Conservation (phyloP, 352 stramenopile genomes). For the Phytophthora ohioensis region DNA sequence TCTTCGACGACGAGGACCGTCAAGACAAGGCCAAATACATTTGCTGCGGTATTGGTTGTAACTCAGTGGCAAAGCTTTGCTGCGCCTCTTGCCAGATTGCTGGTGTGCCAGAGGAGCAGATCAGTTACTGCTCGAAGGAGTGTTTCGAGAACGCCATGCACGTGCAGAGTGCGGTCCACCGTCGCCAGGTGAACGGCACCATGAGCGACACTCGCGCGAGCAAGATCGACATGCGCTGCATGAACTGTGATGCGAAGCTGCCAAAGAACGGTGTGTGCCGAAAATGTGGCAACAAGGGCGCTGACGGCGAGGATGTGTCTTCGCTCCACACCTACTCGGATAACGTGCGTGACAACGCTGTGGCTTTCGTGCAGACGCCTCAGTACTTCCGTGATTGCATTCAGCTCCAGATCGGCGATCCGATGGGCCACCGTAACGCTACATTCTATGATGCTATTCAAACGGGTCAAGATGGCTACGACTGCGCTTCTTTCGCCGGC, state of each 20-base stretch:
- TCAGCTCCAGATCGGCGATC: constrained; percentile 85
- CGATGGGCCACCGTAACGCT: constrained; percentile 82
- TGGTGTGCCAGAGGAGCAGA: constrained; percentile 81
- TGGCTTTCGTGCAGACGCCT: constrained; percentile 85
- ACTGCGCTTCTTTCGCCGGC: constrained; percentile 84
- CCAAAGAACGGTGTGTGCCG: constrained; percentile 78
- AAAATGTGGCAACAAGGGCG: constrained; percentile 64
- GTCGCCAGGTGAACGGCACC: constrained; percentile 84
- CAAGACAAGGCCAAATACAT: constrained; percentile 81
- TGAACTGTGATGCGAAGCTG: constrained; percentile 78
- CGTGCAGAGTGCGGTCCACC: constrained; percentile 77
- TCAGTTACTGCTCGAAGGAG: constrained; percentile 90
- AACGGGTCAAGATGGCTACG: constrained; percentile 87
- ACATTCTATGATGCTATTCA: constrained; percentile 91
- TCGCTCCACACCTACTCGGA: constrained; percentile 84
- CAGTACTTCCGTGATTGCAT: constrained; percentile 90
- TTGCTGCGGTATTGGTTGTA: constrained; percentile 80
- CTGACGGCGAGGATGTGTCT: constrained; percentile 58
- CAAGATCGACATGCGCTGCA: constrained; percentile 82
- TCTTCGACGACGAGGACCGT: constrained; percentile 82
- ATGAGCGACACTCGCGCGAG: constrained; percentile 71
- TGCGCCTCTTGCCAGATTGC: constrained; percentile 88
- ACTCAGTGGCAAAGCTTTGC: constrained; percentile 82
- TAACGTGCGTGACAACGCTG: constrained; percentile 76
- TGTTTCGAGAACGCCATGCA: constrained; percentile 90